phyloP scores from a whole-genome alignment of 2,329 filamentous ascomycete species.

The Diaporthe sp. region DNA sequence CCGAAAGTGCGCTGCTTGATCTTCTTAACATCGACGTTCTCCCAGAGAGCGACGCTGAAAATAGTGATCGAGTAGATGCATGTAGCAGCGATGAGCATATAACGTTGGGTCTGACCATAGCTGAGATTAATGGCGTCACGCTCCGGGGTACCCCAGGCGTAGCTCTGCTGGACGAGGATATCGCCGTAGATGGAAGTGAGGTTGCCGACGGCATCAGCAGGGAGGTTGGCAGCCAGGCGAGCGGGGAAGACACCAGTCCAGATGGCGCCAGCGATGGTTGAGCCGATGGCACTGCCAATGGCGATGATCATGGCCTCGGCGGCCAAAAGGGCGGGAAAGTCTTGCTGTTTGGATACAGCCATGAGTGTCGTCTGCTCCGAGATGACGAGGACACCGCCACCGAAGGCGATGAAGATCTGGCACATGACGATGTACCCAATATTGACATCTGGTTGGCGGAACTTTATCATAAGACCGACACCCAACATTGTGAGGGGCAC shows the following conservation, averaged over 20 bases:
- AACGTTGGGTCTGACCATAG: conserved; percentile 12
- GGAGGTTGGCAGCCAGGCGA: conserved; percentile 14
- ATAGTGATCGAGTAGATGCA: conserved; percentile 14
- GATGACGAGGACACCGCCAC: conserved; percentile 72
- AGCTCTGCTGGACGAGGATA: not conserved
- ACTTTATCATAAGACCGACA: conserved; percentile 71
- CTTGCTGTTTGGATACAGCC: conserved; percentile 71
- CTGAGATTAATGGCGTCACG: conserved; percentile 17
- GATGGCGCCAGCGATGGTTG: conserved; percentile 73
- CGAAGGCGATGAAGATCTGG: conserved; percentile 74
- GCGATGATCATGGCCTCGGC: conserved; percentile 72
- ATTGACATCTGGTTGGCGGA: conserved; percentile 65
- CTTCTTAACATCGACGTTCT: conserved; percentile 16
- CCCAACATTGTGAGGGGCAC: conserved; percentile 70
- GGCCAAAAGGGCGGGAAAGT: conserved; percentile 73
- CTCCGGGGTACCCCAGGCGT: conserved; percentile 1
- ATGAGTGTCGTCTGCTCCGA: conserved; percentile 73
- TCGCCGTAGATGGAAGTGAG: conserved; percentile 5
- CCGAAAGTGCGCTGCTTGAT: conserved; percentile 21
- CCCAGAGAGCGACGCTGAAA: conserved; percentile 11
- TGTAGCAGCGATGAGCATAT: conserved; percentile 18
- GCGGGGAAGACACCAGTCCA: conserved; percentile 66
- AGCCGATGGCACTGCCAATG: conserved; percentile 72
- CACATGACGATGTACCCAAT: conserved; percentile 71
- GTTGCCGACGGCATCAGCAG: not conserved